Percentiles rank a stretch among this genome's conserved stretches.
phyloP scores from a whole-genome alignment of 345 rosid genomes.

The Rhodomyrtus tomentosa region DNA sequence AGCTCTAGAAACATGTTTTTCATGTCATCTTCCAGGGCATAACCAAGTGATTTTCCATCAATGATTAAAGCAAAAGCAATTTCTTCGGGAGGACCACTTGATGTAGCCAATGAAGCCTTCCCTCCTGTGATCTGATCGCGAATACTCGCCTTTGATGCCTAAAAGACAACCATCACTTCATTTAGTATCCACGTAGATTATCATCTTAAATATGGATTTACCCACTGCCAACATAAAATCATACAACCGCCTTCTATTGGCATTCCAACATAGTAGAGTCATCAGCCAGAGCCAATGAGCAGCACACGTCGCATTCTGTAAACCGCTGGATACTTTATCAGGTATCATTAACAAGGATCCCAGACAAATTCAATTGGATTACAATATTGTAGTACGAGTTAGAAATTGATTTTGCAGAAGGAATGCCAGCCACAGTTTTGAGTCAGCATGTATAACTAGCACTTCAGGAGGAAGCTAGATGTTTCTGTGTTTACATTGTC shows the following conservation, averaged over 20 bases:
- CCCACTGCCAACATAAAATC: not conserved
- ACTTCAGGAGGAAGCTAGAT: not conserved
- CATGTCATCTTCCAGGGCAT: constrained; percentile 63
- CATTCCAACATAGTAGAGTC: accelerated
- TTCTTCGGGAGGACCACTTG: constrained; percentile 34
- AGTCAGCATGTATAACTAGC: not conserved
- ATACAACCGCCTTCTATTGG: not conserved
- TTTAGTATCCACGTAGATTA: not conserved
- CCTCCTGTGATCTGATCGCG: constrained; percentile 37
- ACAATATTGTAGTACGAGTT: accelerated
- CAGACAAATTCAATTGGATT: accelerated
- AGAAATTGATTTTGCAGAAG: not conserved
- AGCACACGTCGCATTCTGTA: not conserved
- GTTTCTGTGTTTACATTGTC: not conserved
- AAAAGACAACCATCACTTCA: not conserved
- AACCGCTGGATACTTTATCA: not conserved
- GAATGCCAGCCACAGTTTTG: not conserved
- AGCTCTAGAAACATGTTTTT: constrained; percentile 57
- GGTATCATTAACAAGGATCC: not conserved
- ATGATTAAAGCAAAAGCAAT: constrained; percentile 81
- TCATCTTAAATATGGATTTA: not conserved
- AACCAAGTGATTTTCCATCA: constrained; percentile 84
- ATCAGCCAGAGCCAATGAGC: not conserved
- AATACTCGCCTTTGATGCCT: constrained; percentile 73
- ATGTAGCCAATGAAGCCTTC: constrained; percentile 23